Conservation (phyloP, 305 asterid species). For the Euphrasia arctica region DNA sequence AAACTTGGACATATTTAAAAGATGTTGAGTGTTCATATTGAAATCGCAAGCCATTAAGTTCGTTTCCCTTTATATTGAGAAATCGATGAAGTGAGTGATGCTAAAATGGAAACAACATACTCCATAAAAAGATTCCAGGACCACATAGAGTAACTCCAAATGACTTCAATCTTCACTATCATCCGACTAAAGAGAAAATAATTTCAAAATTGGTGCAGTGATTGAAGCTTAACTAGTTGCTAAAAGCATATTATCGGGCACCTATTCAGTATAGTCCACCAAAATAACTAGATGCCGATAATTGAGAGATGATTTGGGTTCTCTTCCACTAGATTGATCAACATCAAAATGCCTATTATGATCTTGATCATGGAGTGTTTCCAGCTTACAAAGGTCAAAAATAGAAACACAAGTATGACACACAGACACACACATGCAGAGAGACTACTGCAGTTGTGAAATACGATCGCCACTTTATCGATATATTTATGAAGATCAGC, state of each 20-base stretch:
- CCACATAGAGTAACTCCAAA: background rate
- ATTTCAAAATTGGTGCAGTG: background rate
- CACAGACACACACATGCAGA: no score
- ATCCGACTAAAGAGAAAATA: background rate
- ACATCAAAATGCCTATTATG: background rate
- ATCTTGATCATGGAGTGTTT: background rate
- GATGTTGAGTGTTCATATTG: background rate
- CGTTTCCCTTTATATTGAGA: background rate
- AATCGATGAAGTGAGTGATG: constrained; percentile 11
- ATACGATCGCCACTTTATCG: no score
- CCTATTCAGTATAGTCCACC: background rate
- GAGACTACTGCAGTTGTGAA: no score
- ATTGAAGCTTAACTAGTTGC: background rate
- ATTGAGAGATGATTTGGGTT: background rate
- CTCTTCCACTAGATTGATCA: background rate
- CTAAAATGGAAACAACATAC: constrained; percentile 4
- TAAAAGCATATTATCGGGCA: background rate
- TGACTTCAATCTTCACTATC: constrained; percentile 12
- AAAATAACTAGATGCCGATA: background rate
- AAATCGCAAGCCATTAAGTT: constrained; percentile 1
- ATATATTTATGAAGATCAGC: no score
- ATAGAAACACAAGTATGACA: no score
- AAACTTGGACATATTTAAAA: background rate
- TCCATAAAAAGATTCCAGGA: constrained; percentile 6
- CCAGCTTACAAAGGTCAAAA: background rate